phyloP scores from a whole-genome alignment of 2,329 filamentous ascomycete genomes.

The Epichloe uncinata region DNA sequence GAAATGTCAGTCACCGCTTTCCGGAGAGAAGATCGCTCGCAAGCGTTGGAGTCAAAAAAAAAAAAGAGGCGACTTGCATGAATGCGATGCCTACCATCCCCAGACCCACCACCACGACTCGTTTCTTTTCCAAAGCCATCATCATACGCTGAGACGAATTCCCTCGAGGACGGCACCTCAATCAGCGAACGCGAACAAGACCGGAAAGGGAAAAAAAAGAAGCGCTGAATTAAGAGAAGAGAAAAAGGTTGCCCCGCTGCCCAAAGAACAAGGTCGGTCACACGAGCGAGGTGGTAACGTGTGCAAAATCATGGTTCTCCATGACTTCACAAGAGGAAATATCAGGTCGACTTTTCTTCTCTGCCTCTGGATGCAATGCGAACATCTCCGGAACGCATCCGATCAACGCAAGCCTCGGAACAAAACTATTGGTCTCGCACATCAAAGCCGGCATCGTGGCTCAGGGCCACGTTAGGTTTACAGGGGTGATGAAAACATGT shows the following conservation, averaged over 20 bases:
- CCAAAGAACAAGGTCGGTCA: neutral
- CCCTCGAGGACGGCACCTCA: too few species aligned
- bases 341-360: neutral
- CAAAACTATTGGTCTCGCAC: neutral
- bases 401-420: neutral
- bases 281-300: too few species aligned
- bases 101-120: slow-evolving; percentile 70
- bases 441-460: neutral
- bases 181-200: too few species aligned
- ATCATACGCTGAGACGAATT: too few species aligned
- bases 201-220: neutral
- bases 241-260: too few species aligned
- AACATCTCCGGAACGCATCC: slow-evolving; percentile 3
- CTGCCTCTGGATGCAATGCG: neutral
- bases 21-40: too few species aligned
- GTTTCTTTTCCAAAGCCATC: slow-evolving; percentile 30
- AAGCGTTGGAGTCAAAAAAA: neutral
- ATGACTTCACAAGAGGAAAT: neutral
- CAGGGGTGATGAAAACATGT: too few species aligned
- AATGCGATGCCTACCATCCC: slow-evolving; percentile 89
- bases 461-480: neutral
- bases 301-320: neutral
- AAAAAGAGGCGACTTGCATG: slow-evolving; percentile 45
- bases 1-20: neutral
- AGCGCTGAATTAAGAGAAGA: neutral